Base-by-base conservation (phyloP, 2,329 filamentous ascomycete species). In the Aspergillus proliferans region DNA sequence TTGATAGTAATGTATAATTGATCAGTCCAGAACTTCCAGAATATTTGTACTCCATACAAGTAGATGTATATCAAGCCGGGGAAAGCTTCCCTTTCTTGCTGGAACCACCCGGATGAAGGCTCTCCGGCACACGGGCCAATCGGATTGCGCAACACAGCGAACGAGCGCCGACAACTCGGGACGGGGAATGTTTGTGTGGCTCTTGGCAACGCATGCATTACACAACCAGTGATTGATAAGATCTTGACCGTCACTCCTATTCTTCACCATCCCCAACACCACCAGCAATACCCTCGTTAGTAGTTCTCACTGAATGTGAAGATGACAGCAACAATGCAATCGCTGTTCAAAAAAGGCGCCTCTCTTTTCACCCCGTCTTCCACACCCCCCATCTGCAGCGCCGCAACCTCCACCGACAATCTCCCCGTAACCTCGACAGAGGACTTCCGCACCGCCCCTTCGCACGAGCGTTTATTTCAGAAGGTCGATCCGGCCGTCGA, bases 401-500 rank as follows among this genome's bases (percentile, higher is more conserved):
- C 52, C 45, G 53, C 54, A 22, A 36, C 45, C 7, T 57, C 56
- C 3, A 58, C 63, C 34, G 54, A 59, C 15, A 52, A 55, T 36
- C 51, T 57, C 22, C 58, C 54, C 12, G 54, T 57, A 51, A 57
- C 48, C 47, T 50, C 54, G 43, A 50, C 53, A 49, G 66, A 67
- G 50, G 73, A 71, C 22, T 80, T 81, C 58, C 58, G 63, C 39
- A 79, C 72, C 22, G 74, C 75, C 22, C 66, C 71, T 8, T 69
- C 71, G 41, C 69, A 68, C 43, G 70, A 73, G 39, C 69, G 73
- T 30, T 76, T 97, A 8, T 97, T 97, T 68, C 75, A 83, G 46
- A 82, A 80, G 58, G 88, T 88, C 34, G 79, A 86, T 61, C 82
- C 87, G n/a, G 76, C 79, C 3, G 72, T 87, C 39, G 92, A 96